Conservation (phyloP, 1,284 basidiomycete genomes). For the Marasmius tenuissimus region DNA sequence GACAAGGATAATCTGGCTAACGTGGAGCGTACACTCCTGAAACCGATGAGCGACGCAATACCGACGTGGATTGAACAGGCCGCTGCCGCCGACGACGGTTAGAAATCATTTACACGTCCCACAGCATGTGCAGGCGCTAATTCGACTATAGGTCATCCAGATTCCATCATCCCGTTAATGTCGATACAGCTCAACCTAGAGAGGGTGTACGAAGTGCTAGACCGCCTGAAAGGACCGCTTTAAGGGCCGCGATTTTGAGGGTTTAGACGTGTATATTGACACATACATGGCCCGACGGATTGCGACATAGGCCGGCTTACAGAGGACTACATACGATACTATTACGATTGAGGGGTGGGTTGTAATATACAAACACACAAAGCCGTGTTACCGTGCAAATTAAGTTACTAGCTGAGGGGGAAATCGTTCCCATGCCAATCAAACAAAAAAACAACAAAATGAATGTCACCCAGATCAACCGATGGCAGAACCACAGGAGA, state of each 20-base stretch:
- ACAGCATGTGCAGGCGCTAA: not conserved
- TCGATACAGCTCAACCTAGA: constrained; percentile 46
- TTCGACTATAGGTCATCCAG: constrained; percentile 3
- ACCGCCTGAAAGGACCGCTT: not conserved
- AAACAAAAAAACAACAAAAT: too few species aligned
- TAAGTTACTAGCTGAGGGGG: too few species aligned
- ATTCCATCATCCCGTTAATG: constrained; percentile 35
- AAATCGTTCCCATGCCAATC: too few species aligned
- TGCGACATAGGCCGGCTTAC: not conserved
- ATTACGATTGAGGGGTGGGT: not conserved
- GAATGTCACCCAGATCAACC: too few species aligned
- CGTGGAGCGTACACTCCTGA: constrained; percentile 3
- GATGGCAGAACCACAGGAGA: not conserved
- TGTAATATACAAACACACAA: not conserved
- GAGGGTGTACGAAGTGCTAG: constrained; percentile 30
- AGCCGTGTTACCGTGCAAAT: too few species aligned
- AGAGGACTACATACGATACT: not conserved
- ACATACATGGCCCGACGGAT: too few species aligned
- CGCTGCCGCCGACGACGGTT: not conserved
- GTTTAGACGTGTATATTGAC: too few species aligned
- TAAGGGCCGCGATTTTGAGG: too few species aligned
- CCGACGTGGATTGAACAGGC: not conserved
- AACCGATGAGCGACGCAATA: not conserved
- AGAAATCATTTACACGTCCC: not conserved
- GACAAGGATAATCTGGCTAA: constrained; percentile 9